phyloP scores from a whole-genome alignment of 1,139 yeast species.

The Blastobotrys capitulatus region DNA sequence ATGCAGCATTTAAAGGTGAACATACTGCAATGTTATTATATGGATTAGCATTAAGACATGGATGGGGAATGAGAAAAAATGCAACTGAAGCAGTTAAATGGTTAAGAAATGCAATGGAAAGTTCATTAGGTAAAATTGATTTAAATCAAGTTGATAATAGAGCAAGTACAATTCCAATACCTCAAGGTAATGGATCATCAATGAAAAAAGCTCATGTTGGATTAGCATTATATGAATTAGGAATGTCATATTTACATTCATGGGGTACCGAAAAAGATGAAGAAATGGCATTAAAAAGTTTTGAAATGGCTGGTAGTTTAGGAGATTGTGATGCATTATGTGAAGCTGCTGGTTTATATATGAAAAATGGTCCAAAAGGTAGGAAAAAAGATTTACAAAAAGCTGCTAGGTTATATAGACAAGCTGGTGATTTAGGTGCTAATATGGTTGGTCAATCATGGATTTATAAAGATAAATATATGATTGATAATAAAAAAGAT shows the following conservation, averaged over 20 bases:
- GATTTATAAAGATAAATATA: slow-evolving; percentile 71
- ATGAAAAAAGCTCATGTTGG: slow-evolving; percentile 32
- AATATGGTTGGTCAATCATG: slow-evolving; percentile 67
- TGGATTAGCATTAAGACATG: slow-evolving; percentile 62
- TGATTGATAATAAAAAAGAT: slow-evolving; percentile 27
- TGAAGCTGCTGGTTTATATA: slow-evolving; percentile 67
- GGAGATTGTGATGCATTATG: slow-evolving; percentile 69
- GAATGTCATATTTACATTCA: slow-evolving; percentile 54
- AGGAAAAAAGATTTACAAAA: slow-evolving; percentile 53
- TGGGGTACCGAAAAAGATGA: slow-evolving; percentile 57
- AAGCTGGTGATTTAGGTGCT: slow-evolving; percentile 61
- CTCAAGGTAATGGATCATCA: slow-evolving; percentile 16
- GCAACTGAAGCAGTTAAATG: slow-evolving; percentile 54
- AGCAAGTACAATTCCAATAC: slow-evolving; percentile 6
- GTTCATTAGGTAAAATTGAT: slow-evolving; percentile 16
- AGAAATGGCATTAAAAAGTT: slow-evolving; percentile 49
- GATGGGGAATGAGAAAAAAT: slow-evolving; percentile 65
- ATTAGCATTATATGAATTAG: slow-evolving; percentile 53
- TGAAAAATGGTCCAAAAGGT: slow-evolving; percentile 47
- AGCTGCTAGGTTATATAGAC: slow-evolving; percentile 70
- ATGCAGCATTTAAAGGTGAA: slow-evolving; percentile 56
- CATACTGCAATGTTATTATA: slow-evolving; percentile 67
- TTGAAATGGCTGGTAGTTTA: slow-evolving; percentile 62
- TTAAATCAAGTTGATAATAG: not conserved
- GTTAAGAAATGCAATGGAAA: slow-evolving; percentile 48